Base-by-base conservation (phyloP, 805 yeast species). In the Wickerhamiella vanderwaltii region DNA sequence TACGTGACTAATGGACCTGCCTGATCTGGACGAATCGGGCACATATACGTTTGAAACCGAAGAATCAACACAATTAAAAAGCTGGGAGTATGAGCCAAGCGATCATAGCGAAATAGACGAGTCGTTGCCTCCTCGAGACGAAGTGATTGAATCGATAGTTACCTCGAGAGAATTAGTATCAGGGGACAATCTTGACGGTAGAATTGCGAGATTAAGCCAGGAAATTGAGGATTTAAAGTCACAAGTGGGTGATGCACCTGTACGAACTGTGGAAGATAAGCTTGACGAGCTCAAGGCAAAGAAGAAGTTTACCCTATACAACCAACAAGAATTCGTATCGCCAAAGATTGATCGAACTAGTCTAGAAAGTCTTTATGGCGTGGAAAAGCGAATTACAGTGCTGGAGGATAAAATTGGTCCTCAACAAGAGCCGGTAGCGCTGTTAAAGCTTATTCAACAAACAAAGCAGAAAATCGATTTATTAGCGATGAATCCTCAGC, bases 1-100 rank as follows among this genome's bases (percentile, higher is more conserved):
- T n/a, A n/a, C n/a, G n/a, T n/a, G n/a, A n/a, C n/a, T 24, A 22
- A 29, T 20, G 26, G 15, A 22, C 11, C 24, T 41, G 26, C 44
- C 44, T 12, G 40, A 41, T 25, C 29, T 41, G 5, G 44, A 41
- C 39, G 44, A 41, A 26, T 29, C 40, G 15, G 44, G 44, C 15
- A 32, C 35, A 12, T 41, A 35, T 28, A 28, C 32, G 12, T 41
- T 35, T 13, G 44, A 41, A 22, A 34, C 23, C 5, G 40, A 36
- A n/a, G 37, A 24, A 16, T 29, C 12, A 6, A 13, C 25, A 3
- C 15, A 25, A 12, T 11, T 26, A 5, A n/a, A 23, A 3, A 13
- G 33, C 3, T 29, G 28, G 28, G 28, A 15, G 6, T 29, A 26
- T n/a, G 33, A 20, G 22, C 33, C 31, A 4, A 26, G 25, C 7